phyloP scores from a whole-genome alignment of 768 basidiomycete species.

The Suillus hirtellus region DNA sequence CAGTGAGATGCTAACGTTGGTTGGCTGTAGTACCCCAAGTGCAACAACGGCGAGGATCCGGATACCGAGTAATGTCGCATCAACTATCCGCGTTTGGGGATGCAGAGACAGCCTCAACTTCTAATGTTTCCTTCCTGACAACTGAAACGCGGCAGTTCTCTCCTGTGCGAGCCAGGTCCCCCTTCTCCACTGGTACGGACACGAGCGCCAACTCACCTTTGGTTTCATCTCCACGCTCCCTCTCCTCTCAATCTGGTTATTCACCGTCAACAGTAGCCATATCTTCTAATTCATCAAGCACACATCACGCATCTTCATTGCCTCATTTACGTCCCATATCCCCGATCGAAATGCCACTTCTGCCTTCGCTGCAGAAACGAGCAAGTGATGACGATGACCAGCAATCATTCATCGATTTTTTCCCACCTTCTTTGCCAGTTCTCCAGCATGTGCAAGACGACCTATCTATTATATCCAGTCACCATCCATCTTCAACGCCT shows the following conservation, averaged over 20 bases:
- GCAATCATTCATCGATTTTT: constrained; percentile 51
- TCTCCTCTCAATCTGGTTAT: constrained; percentile 33
- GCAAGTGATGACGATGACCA: constrained; percentile 40
- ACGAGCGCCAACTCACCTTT: constrained; percentile 9
- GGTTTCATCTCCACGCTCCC: constrained; percentile 23
- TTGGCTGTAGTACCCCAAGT: constrained; percentile 19
- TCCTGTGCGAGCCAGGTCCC: constrained; percentile 18
- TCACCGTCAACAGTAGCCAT: constrained; percentile 24
- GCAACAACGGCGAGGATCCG: constrained; percentile 15
- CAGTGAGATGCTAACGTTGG: constrained; percentile 8
- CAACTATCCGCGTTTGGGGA: constrained; percentile 21
- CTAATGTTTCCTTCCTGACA: constrained; percentile 15
- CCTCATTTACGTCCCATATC: constrained; percentile 28
- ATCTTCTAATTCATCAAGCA: constrained; percentile 46
- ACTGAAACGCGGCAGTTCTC: constrained; percentile 19
- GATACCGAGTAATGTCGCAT: constrained; percentile 13
- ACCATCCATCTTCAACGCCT: constrained; percentile 16
- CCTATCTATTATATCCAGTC: constrained; percentile 9
- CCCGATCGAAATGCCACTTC: constrained; percentile 17
- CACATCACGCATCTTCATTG: constrained; percentile 38
- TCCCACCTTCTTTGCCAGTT: constrained; percentile 28
- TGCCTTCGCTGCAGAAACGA: constrained; percentile 17
- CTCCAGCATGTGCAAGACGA: constrained; percentile 10
- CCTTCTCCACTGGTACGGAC: constrained; percentile 8
- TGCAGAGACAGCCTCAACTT: constrained; percentile 24